Percentiles rank a stretch among this genome's conserved stretches.
These are phyloP conservation scores for Corymbia citriodora DNA, from an alignment of 441 rosid genomes.

Conservation along the genomic window DNA sequence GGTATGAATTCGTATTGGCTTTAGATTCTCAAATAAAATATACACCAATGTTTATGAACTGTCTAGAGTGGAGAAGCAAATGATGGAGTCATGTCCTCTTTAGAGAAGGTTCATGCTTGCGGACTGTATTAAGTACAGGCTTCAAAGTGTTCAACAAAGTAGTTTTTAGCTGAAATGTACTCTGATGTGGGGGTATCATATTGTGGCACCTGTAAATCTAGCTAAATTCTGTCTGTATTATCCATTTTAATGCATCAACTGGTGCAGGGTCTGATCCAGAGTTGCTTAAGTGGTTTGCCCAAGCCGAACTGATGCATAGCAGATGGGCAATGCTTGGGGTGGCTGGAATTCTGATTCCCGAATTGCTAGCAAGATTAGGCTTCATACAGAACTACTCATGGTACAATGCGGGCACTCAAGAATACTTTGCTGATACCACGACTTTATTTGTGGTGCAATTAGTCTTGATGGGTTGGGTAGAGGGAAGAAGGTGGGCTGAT, in stretches of 20 bases:
- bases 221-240: neutral
- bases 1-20: constrained; percentile 27
- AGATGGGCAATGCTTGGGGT: constrained; percentile 98
- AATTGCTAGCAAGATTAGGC: constrained; percentile 64
- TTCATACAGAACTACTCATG: constrained; percentile 70
- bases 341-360: constrained; percentile 74
- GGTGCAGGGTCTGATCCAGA: constrained; percentile 82
- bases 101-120: neutral
- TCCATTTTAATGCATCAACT: neutral
- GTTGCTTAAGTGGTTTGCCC: constrained; percentile 80
- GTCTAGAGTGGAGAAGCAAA: neutral
- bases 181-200: neutral
- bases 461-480: constrained; percentile 87
- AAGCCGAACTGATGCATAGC: constrained; percentile 80
- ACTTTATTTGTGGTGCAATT: constrained; percentile 66
- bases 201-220: neutral
- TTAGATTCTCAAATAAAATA: neutral
- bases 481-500: constrained; percentile 95
- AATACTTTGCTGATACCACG: constrained; percentile 78
- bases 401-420: constrained; percentile 72
- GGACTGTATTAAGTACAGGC: neutral
- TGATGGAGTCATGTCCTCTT: neutral
- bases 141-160: neutral
- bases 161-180: neutral
- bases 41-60: neutral